Base-by-base conservation (phyloP, 306 rosid genomes). In the Quercus cerris region DNA sequence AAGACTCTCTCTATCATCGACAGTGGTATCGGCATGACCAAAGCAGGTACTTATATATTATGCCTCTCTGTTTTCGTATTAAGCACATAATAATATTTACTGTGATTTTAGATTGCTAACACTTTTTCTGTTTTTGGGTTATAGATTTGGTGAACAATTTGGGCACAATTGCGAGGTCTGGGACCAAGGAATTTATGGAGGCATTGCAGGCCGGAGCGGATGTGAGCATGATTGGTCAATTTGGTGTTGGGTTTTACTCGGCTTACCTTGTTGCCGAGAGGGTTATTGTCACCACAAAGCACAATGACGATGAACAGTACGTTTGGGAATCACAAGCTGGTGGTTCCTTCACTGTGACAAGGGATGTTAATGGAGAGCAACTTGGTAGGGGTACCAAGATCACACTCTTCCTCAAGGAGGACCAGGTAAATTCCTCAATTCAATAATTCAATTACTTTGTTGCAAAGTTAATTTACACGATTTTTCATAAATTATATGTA, bases 161-260 rank as follows among this genome's bases (percentile, higher is more conserved):
- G 90, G 93, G 95, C 5, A 91, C 95, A 5, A 91, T 91, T 56
- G 95, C 95, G 0, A 87, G 91, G 81, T 91, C 93, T 0, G 91
- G 95, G 27, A 91, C 95, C 8, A 91, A 91, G 82, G 95, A 91
- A 23, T 91, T 88, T 80, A 91, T 91, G 95, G 95, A 91, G 72
- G 95, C 95, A 1, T 80, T 91, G 88, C 93, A 89, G 58, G 88
- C 91, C 4, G 93, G 95, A 9, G 91, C 95, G 1, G 93, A 91
- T 31, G 95, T 91, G 2, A 89, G 91, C 82, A 91, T 91, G 95
- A 91, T 91, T n/a, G 93, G 93, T 6, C 93, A 91, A 56, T 91
- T 91, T 4, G 92, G 94, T 71, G 92, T 91, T n/a, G 94, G 92
- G 11, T 91, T 88, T 70, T 91, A 91, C 82, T 91, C 91, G 2